Base-by-base conservation (phyloP, 2,329 filamentous ascomycete species). In the Davidsoniella eucalypti region DNA sequence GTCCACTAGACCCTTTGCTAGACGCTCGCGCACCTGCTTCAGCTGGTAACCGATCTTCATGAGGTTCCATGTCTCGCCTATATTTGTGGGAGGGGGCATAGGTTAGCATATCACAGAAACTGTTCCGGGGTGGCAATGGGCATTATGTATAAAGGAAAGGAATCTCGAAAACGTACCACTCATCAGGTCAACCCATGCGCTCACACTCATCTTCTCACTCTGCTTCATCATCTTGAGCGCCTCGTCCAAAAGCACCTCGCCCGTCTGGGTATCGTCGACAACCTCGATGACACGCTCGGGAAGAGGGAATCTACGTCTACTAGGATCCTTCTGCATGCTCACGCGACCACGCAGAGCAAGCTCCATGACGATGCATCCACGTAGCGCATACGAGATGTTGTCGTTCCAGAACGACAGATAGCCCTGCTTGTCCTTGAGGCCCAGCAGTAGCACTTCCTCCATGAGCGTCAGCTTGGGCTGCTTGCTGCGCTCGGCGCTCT, bases 21-120 rank as follows among this genome's bases (percentile, higher is more conserved):
- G 76, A 52, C 92, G 85, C 71, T 98, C 92, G 63, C 92, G 87
- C 53, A 98, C 92, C 74, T 98, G 92, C 71, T 98, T 98, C 59
- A 98, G 76, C 71, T 98, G 92, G 68, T 98, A 98, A 64, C 92
- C 92, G 60, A 98, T 98, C 73, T 98, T 98, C 92, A 98, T 96
- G 57, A 98, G 71, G 64, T 98, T 98, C 92, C 92, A 98, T 50
- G 92, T 98, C 68, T 98, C 92, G 64, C 92, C 90, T 96, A 33
- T 23, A 17, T 16, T 39, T 18, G 26, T 21, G 10, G 18, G 18
- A 45, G 47, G 21, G 53, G 23, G 48, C 12, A 38, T 25, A 12
- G 10, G 44, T 41, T 41, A 51, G 39, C 45, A 43, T 21, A 44
- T 23, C 41, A 44, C n/a, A 37, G 9, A 12, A 33, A 33, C 7